Conservation (phyloP, 208 protist genomes). For the Tetramitus jugosus region DNA sequence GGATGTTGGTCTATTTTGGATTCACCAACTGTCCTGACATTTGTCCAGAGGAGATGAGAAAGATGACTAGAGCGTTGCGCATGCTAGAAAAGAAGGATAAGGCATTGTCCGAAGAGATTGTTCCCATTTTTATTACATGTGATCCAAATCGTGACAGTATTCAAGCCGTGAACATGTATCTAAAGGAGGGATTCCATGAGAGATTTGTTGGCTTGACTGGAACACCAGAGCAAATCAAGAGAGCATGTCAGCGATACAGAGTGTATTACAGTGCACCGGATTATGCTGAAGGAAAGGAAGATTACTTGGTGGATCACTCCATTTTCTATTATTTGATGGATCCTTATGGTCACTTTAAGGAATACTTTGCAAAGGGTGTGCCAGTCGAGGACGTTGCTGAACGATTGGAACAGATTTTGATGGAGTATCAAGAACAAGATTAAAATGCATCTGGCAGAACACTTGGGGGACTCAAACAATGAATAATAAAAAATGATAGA, state of each 20-base stretch:
- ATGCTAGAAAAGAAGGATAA: slow-evolving; percentile 57
- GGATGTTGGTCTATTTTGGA: slow-evolving; percentile 88
- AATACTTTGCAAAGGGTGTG: slow-evolving; percentile 52
- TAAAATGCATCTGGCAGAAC: too few species aligned
- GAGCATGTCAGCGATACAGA: slow-evolving; percentile 53
- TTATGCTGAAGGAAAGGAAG: slow-evolving; percentile 62
- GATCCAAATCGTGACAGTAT: slow-evolving; percentile 79
- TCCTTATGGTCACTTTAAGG: slow-evolving; percentile 66
- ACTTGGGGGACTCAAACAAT: too few species aligned
- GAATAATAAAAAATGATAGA: too few species aligned
- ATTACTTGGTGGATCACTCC: slow-evolving; percentile 89
- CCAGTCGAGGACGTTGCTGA: too few species aligned
- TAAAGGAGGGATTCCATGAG: slow-evolving; percentile 76
- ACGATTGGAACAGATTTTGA: too few species aligned
- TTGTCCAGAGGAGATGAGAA: slow-evolving; percentile 86
- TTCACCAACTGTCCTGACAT: slow-evolving; percentile 93
- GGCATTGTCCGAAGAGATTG: slow-evolving; percentile 54
- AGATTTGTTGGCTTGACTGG: slow-evolving; percentile 77
- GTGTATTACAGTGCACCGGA: slow-evolving; percentile 76
- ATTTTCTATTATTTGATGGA: slow-evolving; percentile 86
- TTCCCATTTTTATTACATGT: slow-evolving; percentile 81
- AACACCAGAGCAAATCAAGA: slow-evolving; percentile 34
- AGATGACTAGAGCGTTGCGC: slow-evolving; percentile 68
- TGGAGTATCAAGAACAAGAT: too few species aligned
- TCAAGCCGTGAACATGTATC: slow-evolving; percentile 62